Conservation (phyloP, 768 basidiomycete genomes). For the Leucocoprinus leucothites region DNA sequence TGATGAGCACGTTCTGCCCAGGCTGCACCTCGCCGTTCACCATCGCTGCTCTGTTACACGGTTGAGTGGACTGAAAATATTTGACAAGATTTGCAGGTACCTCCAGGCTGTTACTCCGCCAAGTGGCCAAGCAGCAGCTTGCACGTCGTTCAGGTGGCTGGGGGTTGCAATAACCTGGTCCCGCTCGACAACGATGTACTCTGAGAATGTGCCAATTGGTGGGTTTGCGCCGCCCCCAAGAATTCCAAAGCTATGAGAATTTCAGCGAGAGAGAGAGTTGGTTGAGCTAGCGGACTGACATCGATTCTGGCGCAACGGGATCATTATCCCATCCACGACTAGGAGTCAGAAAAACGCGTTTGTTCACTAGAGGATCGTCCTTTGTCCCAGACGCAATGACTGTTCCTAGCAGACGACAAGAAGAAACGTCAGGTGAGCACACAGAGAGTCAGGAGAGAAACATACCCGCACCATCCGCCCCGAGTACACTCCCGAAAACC, state of each 20-base stretch:
- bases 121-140: constrained; percentile 75
- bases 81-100: constrained; percentile 32
- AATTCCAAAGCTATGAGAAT: constrained; percentile 50
- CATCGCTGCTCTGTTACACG: constrained; percentile 2
- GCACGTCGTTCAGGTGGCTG: constrained; percentile 60
- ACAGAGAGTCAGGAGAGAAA: background rate
- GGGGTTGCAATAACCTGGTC: constrained; percentile 66
- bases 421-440: background rate
- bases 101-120: constrained; percentile 84
- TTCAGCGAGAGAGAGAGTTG: background rate
- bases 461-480: constrained; percentile 74
- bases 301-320: constrained; percentile 62
- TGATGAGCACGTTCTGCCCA: constrained; percentile 76
- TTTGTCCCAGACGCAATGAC: constrained; percentile 56
- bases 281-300: constrained; percentile 32
- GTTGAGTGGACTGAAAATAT: too few species aligned
- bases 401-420: constrained; percentile 56
- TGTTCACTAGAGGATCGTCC: constrained; percentile 53
- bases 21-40: constrained; percentile 60
- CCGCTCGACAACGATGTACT: constrained; percentile 73
- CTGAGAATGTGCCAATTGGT: constrained; percentile 67
- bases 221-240: constrained; percentile 57
- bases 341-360: constrained; percentile 74
- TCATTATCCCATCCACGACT: constrained; percentile 72
- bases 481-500: constrained; percentile 54